Evolutionary conservation across 1,139 yeast species (phyloP), one percentile per base, ranked within the genome.

Genomic region (Suhomyces taliae): DNA sequence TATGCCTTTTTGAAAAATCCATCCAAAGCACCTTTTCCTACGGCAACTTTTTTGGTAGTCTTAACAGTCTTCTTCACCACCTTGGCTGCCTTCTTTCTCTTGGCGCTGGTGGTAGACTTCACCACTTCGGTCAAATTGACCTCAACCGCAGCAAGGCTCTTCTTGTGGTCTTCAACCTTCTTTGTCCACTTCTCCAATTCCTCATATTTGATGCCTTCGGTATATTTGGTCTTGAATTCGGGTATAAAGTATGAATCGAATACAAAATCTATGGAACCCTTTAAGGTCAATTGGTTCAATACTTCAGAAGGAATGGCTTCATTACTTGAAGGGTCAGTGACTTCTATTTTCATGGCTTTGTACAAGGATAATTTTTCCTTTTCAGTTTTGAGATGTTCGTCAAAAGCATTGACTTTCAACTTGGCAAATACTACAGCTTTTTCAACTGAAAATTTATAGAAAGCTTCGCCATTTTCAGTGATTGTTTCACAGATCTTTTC

Each of bases 1-100:
- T 53, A 61, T 27, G 70, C 67, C 47, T 57, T 67, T 54, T 74
- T 78, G 65, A 83, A 83, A 54, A 83, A 83, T 42, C 81, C 77
- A 58, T 83, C 89, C 33, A 83, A 67, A 1, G 87, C 86, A 2
- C 89, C 89, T 54, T 72, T 78, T 0, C 82, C 82, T 10, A 69
- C 72, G 1, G 80, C 79, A 0, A 78, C 79, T 51, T 75, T 79
- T 46, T 62, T 56, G 35, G 60, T 61, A 48, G 60, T 64, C 39
- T 53, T 56, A 3, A 54, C 43, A 26, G 66, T 65, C 44, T 60
- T 55, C 46, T 56, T 61, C 15, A 26, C 34, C 31, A 54, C 53
- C 9, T 47, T 45, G 2, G 51, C 24, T 19, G 24, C 47, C 45
- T 61, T 64, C 46, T 58, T 61, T 41, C 37, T 52, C 43, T 59